Conservation (phyloP, 2,329 filamentous ascomycete species). For the Fusarium redolens region DNA sequence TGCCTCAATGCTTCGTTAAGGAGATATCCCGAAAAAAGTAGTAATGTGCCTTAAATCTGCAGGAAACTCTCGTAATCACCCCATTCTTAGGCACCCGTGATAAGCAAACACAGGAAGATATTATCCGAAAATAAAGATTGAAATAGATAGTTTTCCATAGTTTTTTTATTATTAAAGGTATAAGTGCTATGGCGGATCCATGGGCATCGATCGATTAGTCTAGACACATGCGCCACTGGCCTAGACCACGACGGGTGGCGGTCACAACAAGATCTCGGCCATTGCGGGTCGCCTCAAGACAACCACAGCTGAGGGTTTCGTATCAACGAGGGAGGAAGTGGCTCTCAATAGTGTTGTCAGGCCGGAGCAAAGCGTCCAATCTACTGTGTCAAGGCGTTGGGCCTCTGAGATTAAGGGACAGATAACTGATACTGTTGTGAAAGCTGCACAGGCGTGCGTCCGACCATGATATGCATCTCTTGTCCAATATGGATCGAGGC, state of each 20-base stretch:
- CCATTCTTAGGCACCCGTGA: neutral
- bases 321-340: slow-evolving; percentile 2
- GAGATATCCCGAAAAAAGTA: neutral
- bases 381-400: neutral
- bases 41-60: neutral
- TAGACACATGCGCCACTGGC: slow-evolving; percentile 35
- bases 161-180: neutral
- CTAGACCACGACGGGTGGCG: slow-evolving; percentile 24
- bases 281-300: slow-evolving; percentile 21
- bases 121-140: slow-evolving; percentile 18
- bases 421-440: neutral
- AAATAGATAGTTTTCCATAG: neutral
- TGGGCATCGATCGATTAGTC: slow-evolving; percentile 34
- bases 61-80: neutral
- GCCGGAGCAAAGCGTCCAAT: neutral
- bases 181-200: neutral
- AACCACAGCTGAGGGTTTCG: neutral
- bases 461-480: neutral
- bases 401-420: neutral
- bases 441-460: neutral
- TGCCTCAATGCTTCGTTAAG: neutral
- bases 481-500: neutral
- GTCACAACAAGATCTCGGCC: slow-evolving; percentile 26
- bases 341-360: neutral
- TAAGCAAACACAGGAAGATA: neutral